Base-by-base conservation (phyloP, 2,329 filamentous ascomycete genomes). In the Aspergillus fumigatiaffinis region DNA sequence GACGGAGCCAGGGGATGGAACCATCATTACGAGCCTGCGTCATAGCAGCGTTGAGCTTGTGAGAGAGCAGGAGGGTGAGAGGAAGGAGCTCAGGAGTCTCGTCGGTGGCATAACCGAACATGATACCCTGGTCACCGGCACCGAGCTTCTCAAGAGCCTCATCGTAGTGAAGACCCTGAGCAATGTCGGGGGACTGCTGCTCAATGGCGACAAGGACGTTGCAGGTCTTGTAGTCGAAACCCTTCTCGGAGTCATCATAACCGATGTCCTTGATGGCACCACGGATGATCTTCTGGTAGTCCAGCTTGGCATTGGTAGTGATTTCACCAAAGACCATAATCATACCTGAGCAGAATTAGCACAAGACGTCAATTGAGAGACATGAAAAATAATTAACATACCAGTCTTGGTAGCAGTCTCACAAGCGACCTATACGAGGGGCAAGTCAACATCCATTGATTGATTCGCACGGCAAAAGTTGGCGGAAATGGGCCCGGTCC, bases 191-290 rank as follows among this genome's bases (percentile, higher is more conserved):
- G 60, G 93, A 97, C 82, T 99, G 94, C 83, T 99, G 87, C 88
- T 99, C 94, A 79, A 99, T 97, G 80, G 93, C 94, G 71, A 97
- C 92, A 70, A 97, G 87, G 74, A 99, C 86, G 84, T 97, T 97
- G 84, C 90, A 93, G 69, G 94, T 99, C 89, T 97, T 97, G 91
- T 97, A 96, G 84, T 99, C 94, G 81, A 99, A 99, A 63, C 94
- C 94, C 88, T 99, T 99, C 72, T 85, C 84, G 56, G 94, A 97
- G 80, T 89, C 86, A 81, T 99, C 94, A 81, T 97, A 99, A 72
- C 94, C 94, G 75, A 99, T 99, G 76, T 96, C 93, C 87, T 96
- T 93, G 86, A 99, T 92, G 76, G 92, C 87, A 65, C 87, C 80
- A 78, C 94, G 93, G 78, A 99, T 91, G 72, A 97, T 84, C 84